Evolutionary conservation across 208 protist genomes (phyloP).

Genomic region (Jaenimonas drosophilae): DNA sequence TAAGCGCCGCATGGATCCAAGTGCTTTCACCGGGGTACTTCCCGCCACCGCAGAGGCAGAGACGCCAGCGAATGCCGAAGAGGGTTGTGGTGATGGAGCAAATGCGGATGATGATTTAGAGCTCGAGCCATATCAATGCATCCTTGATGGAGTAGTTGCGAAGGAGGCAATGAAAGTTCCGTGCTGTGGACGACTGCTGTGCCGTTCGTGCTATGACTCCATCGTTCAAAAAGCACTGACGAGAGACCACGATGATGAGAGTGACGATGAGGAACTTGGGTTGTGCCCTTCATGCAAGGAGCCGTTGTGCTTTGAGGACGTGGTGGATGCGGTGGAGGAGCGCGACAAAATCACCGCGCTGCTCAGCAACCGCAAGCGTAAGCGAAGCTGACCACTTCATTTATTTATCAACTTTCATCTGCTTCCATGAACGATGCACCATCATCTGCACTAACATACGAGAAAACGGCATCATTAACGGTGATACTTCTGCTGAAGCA

Average conservation of each 20-base stretch:
- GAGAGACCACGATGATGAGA: conserved; percentile 5
- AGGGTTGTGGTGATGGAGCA: background rate
- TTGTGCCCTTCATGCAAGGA: conserved; percentile 59
- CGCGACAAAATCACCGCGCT: conserved; percentile 36
- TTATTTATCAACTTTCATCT: background rate
- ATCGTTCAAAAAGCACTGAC: conserved; percentile 40
- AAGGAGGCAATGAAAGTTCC: conserved; percentile 54
- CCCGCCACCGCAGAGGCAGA: conserved; percentile 1
- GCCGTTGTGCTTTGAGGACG: conserved; percentile 60
- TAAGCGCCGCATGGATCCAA: conserved; percentile 57
- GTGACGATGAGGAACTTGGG: conserved; percentile 20
- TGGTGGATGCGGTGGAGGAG: conserved; percentile 36
- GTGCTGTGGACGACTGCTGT: conserved; percentile 56
- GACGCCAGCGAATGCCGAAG: background rate
- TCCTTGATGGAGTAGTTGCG: conserved; percentile 38
- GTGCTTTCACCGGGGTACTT: conserved; percentile 38
- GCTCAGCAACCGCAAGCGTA: background rate
- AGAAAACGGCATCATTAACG: too few relatives aligned
- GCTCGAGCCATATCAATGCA: conserved; percentile 15
- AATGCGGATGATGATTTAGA: background rate
- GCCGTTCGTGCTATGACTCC: conserved; percentile 49
- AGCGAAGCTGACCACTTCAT: background rate
- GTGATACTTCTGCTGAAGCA: too few relatives aligned
- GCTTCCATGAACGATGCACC: too few relatives aligned
- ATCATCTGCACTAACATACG: too few relatives aligned